phyloP scores from a whole-genome alignment of 129 eudicot species.

The sunflower (Helianthus annuus) region DNA sequence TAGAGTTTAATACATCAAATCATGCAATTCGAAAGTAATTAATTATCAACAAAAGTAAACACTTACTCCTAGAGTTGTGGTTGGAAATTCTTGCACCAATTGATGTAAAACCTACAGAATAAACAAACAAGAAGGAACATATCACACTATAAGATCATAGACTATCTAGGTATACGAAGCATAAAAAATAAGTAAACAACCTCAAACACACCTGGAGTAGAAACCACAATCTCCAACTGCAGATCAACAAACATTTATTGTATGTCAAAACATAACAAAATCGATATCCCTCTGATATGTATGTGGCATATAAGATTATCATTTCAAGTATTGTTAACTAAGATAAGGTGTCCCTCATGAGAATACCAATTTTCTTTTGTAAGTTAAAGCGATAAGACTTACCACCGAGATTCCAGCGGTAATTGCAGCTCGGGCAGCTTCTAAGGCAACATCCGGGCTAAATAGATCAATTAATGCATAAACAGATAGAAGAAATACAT shows the following conservation, averaged over 20 bases:
- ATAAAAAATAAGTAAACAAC: constrained; percentile 38
- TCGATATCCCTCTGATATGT: not conserved
- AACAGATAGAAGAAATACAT: constrained; percentile 11
- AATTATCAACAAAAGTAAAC: not conserved
- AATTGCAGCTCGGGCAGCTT: constrained; percentile 89
- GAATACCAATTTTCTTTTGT: not conserved
- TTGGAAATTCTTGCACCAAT: constrained; percentile 65
- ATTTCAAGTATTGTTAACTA: not conserved
- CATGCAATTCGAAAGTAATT: constrained; percentile 6
- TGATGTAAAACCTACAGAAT: constrained; percentile 58
- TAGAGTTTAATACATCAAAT: constrained; percentile 1
- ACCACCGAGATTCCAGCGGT: constrained; percentile 74
- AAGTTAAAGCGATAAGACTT: constrained; percentile 22
- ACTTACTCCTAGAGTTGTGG: constrained; percentile 70
- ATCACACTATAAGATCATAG: constrained; percentile 19
- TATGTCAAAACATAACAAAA: constrained; percentile 7
- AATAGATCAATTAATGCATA: not conserved
- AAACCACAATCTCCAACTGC: constrained; percentile 84
- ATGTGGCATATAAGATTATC: not conserved
- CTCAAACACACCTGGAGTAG: constrained; percentile 93
- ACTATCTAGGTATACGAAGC: not conserved
- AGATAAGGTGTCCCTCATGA: not conserved
- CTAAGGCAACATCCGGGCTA: constrained; percentile 79
- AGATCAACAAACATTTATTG: constrained; percentile 11
- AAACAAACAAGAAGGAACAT: not conserved